Percentiles rank a stretch among this genome's conserved stretches.
phyloP scores from a whole-genome alignment of 2,329 filamentous ascomycete genomes.

The Pseudogymnoascus sp. region DNA sequence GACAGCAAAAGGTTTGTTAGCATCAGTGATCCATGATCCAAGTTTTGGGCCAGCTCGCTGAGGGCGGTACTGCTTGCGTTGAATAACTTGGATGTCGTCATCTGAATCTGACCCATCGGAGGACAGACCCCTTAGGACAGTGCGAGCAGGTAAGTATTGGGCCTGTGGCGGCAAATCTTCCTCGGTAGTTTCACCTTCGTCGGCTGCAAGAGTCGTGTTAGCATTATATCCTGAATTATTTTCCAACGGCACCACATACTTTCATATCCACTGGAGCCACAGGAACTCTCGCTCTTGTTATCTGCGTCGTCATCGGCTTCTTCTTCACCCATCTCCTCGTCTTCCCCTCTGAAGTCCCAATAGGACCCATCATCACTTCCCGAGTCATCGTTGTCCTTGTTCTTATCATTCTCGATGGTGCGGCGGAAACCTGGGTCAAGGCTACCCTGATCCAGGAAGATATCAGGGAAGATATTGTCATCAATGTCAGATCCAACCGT shows the following conservation, averaged over 20 bases:
- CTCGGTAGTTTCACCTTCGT: slow-evolving; percentile 52
- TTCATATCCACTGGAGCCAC: slow-evolving; percentile 45
- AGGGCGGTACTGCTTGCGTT: slow-evolving; percentile 19
- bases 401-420: slow-evolving; percentile 62
- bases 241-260: slow-evolving; percentile 37
- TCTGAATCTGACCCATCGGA: slow-evolving; percentile 32
- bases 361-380: slow-evolving; percentile 21
- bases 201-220: slow-evolving; percentile 40
- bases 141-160: slow-evolving; percentile 38
- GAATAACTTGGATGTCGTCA: slow-evolving; percentile 28
- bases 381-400: slow-evolving; percentile 32
- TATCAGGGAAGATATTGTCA: slow-evolving; percentile 56
- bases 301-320: slow-evolving; percentile 31
- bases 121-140: slow-evolving; percentile 42
- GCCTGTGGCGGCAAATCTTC: slow-evolving; percentile 43
- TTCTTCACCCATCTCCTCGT: slow-evolving; percentile 29
- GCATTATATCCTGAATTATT: slow-evolving; percentile 27
- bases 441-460: slow-evolving; percentile 67
- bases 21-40: slow-evolving; percentile 28
- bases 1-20: slow-evolving; percentile 33
- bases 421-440: slow-evolving; percentile 64
- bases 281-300: slow-evolving; percentile 29
- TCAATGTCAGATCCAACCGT: slow-evolving; percentile 56
- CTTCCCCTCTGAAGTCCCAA: slow-evolving; percentile 20
- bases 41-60: slow-evolving; percentile 25